phyloP scores from a whole-genome alignment of 192 early-diverging fungal genomes.

The Coemansia sp. region DNA sequence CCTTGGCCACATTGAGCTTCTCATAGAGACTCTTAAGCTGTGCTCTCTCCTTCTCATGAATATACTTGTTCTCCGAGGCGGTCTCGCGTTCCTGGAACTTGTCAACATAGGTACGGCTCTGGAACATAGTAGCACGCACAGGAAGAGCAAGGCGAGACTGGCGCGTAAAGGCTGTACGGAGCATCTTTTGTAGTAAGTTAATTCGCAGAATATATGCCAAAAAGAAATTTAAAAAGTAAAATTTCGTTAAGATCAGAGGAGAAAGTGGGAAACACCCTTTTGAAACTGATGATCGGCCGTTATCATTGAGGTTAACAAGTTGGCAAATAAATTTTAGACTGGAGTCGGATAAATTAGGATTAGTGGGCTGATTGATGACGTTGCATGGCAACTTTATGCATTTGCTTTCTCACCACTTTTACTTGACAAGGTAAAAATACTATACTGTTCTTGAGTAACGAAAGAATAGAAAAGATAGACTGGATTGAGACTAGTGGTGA shows the following conservation, averaged over 20 bases:
- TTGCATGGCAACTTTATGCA: background rate
- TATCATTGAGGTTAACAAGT: background rate
- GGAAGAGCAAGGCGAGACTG: conserved; percentile 13
- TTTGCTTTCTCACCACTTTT: background rate
- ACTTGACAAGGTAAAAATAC: background rate
- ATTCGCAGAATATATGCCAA: background rate
- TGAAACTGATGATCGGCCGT: background rate
- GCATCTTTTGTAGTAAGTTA: conserved; percentile 17
- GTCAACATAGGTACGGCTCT: conserved; percentile 31
- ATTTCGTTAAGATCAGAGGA: background rate
- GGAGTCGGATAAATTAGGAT: background rate
- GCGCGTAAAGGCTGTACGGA: conserved; percentile 37
- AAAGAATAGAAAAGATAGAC: background rate
- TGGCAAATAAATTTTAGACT: background rate
- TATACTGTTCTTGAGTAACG: background rate
- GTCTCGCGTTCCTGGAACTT: conserved; percentile 51
- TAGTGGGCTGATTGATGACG: no score
- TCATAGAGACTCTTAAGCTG: conserved; percentile 34
- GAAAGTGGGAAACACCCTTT: background rate
- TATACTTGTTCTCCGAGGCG: conserved; percentile 53
- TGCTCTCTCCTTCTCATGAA: conserved; percentile 44
- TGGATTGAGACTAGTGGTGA: conserved; percentile 1
- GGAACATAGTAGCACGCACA: conserved; percentile 11
- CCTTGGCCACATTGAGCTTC: conserved; percentile 38
- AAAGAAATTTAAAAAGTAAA: background rate